phyloP scores from a whole-genome alignment of 768 basidiomycete genomes.

The Imleria badia region DNA sequence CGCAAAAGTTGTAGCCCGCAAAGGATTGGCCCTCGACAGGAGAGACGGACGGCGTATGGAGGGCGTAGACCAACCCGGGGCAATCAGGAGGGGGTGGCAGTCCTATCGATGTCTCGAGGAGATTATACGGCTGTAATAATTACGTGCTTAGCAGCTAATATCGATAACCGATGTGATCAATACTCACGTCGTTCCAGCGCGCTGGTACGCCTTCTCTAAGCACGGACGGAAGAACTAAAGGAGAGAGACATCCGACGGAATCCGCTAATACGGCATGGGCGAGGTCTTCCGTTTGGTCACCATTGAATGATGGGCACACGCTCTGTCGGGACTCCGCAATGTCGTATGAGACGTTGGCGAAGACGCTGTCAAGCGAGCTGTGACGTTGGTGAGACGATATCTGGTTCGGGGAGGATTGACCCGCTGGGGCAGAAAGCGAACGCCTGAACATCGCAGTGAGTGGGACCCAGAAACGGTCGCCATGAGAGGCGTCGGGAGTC shows the following conservation, averaged over 20 bases:
- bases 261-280: constrained; percentile 22
- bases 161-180: constrained; percentile 10
- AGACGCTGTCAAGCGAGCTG: constrained; percentile 29
- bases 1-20: constrained; percentile 17
- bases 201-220: constrained; percentile 30
- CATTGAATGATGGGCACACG: constrained; percentile 9
- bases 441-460: constrained; percentile 68
- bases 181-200: constrained; percentile 36
- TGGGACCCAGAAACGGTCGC: constrained; percentile 43
- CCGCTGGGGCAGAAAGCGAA: constrained; percentile 54
- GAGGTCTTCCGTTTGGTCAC: constrained; percentile 25
- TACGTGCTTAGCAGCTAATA: constrained; percentile 16
- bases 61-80: constrained; percentile 21
- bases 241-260: constrained; percentile 28
- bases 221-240: constrained; percentile 31
- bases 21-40: constrained; percentile 27
- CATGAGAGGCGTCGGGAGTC: constrained; percentile 27
- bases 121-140: constrained; percentile 32
- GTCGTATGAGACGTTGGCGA: constrained; percentile 32
- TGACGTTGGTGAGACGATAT: constrained; percentile 20
- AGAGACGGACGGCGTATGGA: constrained; percentile 26
- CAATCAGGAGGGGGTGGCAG: constrained; percentile 25
- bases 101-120: constrained; percentile 33
- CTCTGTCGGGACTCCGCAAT: constrained; percentile 21
- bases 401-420: constrained; percentile 18